phyloP scores from a whole-genome alignment of 2,329 filamentous ascomycete species.

The Fusarium sp. region DNA sequence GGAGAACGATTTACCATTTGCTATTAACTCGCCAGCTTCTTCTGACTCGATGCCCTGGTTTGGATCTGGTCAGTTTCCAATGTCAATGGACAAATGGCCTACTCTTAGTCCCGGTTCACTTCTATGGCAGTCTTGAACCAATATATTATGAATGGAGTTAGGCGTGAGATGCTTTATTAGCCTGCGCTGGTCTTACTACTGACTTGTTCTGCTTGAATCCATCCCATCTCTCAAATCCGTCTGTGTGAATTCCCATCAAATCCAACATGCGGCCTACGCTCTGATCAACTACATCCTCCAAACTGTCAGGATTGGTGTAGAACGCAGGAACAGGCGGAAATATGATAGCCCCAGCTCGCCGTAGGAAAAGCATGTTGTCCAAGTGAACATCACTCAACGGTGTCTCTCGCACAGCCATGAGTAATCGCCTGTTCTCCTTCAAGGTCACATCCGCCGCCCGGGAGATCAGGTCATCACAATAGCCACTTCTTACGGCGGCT shows the following conservation, averaged over 20 bases:
- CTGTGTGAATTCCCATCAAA: background rate
- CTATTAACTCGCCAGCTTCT: background rate
- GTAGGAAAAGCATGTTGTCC: background rate
- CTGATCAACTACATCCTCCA: background rate
- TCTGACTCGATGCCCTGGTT: background rate
- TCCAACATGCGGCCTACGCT: background rate
- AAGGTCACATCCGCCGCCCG: background rate
- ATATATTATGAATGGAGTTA: background rate
- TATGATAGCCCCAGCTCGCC: background rate
- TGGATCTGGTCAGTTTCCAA: background rate
- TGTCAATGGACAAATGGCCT: background rate
- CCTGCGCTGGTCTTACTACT: background rate
- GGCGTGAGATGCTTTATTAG: background rate
- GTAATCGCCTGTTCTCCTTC: background rate
- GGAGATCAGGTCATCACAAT: background rate
- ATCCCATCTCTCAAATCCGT: background rate
- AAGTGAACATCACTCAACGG: background rate
- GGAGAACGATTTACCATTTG: background rate
- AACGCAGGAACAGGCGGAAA: background rate
- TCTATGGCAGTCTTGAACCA: background rate
- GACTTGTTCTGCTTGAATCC: background rate
- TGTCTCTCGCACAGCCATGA: background rate
- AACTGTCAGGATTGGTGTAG: background rate
- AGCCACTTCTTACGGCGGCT: background rate
- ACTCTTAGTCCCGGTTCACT: background rate